These are phyloP conservation scores for Colletotrichum siamense DNA, from an alignment of 2,329 filamentous ascomycete species.

Conservation along the genomic window DNA sequence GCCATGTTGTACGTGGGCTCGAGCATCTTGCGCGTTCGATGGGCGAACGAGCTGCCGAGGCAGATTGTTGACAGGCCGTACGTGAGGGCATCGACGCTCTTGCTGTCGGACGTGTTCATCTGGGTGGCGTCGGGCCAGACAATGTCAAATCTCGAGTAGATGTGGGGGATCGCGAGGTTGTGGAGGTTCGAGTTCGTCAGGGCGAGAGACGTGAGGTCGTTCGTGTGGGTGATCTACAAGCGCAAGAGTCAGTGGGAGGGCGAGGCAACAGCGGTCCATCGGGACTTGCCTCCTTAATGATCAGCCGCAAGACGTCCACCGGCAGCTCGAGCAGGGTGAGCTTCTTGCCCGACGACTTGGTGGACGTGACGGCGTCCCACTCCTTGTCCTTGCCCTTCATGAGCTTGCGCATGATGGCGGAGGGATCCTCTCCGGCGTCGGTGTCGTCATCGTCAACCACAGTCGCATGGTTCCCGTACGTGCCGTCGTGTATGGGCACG, in stretches of 20 bases:
- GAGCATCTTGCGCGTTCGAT: constrained; percentile 39
- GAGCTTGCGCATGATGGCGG: constrained; percentile 35
- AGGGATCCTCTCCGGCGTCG: constrained; percentile 22
- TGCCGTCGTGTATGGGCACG: background rate
- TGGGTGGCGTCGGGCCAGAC: constrained; percentile 78
- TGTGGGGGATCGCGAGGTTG: constrained; percentile 75
- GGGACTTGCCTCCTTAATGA: constrained; percentile 73
- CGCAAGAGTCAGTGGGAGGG: constrained; percentile 10
- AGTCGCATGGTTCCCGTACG: background rate
- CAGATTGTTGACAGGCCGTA: constrained; percentile 83
- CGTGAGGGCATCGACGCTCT: constrained; percentile 81
- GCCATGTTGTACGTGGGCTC: constrained; percentile 22
- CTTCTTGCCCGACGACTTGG: constrained; percentile 13
- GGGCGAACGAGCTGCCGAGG: constrained; percentile 61
- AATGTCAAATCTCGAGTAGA: constrained; percentile 87
- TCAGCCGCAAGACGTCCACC: constrained; percentile 77
- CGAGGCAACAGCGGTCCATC: constrained; percentile 1
- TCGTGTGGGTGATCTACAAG: constrained; percentile 75
- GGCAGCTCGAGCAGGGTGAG: constrained; percentile 76
- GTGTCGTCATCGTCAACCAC: background rate
- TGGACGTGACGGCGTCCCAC: constrained; percentile 65
- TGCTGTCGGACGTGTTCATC: constrained; percentile 66
- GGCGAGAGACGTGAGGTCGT: constrained; percentile 80
- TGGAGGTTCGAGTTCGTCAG: constrained; percentile 81
- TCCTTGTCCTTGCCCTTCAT: constrained; percentile 68